phyloP scores from a whole-genome alignment of 75 land plant species.

The Cryptomeria japonica region DNA sequence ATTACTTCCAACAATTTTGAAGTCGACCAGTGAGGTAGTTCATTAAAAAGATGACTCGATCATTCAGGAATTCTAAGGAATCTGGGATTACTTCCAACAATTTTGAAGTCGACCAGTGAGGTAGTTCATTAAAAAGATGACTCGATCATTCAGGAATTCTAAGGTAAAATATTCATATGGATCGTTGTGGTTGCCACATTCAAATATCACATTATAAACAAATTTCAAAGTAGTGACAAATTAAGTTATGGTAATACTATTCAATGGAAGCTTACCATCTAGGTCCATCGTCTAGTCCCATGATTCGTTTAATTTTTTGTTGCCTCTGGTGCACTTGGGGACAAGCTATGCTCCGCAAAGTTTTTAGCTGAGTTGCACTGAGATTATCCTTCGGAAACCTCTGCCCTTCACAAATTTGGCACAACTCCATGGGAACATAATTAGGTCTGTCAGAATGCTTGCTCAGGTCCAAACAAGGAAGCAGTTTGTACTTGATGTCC shows the following conservation, averaged over 20 bases:
- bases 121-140: neutral
- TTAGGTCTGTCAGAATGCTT: constrained; percentile 16
- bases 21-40: too few relatives aligned
- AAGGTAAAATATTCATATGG: neutral
- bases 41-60: neutral
- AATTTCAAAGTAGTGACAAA: too few relatives aligned
- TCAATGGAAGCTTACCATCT: constrained; percentile 26
- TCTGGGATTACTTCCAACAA: neutral
- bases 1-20: neutral
- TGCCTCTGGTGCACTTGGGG: constrained; percentile 22
- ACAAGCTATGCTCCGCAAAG: neutral
- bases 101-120: neutral
- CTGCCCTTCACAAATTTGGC: constrained; percentile 43
- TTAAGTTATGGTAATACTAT: neutral
- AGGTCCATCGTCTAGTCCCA: constrained; percentile 38
- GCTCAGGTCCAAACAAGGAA: constrained; percentile 51
- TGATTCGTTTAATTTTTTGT: constrained; percentile 21
- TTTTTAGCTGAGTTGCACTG: neutral
- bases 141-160: neutral
- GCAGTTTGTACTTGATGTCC: constrained; percentile 22
- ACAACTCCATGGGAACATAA: constrained; percentile 70
- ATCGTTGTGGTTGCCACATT: too few relatives aligned
- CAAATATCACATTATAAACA: too few relatives aligned
- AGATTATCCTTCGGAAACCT: constrained; percentile 36
- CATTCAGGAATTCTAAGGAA: neutral